Conservation (phyloP, 768 basidiomycete genomes). For the Ramaria sp. region DNA sequence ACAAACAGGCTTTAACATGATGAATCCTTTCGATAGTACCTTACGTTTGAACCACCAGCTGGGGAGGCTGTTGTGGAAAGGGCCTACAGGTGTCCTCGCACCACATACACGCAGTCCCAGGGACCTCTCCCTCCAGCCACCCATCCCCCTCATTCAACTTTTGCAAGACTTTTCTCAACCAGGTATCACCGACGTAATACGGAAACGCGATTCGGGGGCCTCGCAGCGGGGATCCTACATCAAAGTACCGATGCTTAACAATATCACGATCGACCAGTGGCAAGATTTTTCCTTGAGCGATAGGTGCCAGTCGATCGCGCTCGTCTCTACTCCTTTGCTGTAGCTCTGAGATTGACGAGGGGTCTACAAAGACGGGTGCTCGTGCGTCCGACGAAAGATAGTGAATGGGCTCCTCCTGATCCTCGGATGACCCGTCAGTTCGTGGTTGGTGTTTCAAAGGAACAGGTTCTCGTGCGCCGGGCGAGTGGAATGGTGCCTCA, state of each 20-base stretch:
- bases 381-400: not conserved
- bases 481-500: no score
- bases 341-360: not conserved
- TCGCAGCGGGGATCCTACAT: not conserved
- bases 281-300: not conserved
- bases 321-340: not conserved
- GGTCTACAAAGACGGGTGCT: slow-evolving; percentile 1
- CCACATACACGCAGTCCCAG: no score
- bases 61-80: no score
- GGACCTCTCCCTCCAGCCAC: not conserved
- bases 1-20: no score
- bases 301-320: not conserved
- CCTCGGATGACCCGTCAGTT: not conserved
- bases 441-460: no score
- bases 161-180: slow-evolving; percentile 1
- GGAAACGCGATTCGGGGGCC: not conserved
- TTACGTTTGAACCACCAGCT: no score
- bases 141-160: not conserved
- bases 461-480: no score
- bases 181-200: slow-evolving; percentile 3
- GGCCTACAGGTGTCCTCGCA: no score
- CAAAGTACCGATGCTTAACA: not conserved
- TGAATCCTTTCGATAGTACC: no score
- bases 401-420: not conserved
- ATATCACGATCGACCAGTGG: not conserved